Conservation (phyloP, 2,329 filamentous ascomycete genomes). For the Penicillium sp. region DNA sequence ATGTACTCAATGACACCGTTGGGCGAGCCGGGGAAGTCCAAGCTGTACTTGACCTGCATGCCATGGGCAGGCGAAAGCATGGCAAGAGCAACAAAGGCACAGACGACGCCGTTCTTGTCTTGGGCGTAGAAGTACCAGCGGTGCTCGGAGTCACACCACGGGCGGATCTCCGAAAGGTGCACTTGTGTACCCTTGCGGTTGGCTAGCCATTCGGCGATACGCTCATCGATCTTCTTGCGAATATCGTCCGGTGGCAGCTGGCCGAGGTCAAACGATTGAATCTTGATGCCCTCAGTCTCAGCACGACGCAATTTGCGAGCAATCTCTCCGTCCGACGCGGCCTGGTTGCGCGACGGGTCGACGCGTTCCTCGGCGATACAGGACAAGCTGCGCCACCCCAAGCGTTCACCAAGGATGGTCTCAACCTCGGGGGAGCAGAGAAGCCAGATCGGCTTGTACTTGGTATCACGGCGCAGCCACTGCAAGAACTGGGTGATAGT, state of each 20-base stretch:
- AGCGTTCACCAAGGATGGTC: constrained; percentile 72
- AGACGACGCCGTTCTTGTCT: constrained; percentile 68
- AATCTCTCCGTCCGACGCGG: constrained; percentile 63
- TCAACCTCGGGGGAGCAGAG: constrained; percentile 78
- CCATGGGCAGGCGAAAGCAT: constrained; percentile 77
- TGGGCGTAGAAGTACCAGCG: constrained; percentile 82
- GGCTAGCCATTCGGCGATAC: constrained; percentile 75
- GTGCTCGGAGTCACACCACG: constrained; percentile 81
- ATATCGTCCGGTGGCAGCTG: constrained; percentile 64
- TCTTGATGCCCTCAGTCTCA: constrained; percentile 79
- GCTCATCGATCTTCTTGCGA: constrained; percentile 65
- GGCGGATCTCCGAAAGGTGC: constrained; percentile 83
- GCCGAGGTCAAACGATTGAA: constrained; percentile 69
- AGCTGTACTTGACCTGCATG: constrained; percentile 94
- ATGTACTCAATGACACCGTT: constrained; percentile 83
- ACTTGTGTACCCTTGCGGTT: constrained; percentile 82
- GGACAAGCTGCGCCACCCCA: constrained; percentile 85
- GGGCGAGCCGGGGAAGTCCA: constrained; percentile 86
- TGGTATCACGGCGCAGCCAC: constrained; percentile 68
- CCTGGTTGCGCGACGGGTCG: constrained; percentile 67
- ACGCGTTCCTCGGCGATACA: constrained; percentile 88
- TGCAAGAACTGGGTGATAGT: constrained; percentile 73
- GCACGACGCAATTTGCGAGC: constrained; percentile 76
- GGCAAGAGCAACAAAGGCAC: constrained; percentile 76
- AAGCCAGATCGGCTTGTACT: constrained; percentile 82